phyloP scores from a whole-genome alignment of 2,329 filamentous ascomycete genomes.

The Niveomyces coronatus region DNA sequence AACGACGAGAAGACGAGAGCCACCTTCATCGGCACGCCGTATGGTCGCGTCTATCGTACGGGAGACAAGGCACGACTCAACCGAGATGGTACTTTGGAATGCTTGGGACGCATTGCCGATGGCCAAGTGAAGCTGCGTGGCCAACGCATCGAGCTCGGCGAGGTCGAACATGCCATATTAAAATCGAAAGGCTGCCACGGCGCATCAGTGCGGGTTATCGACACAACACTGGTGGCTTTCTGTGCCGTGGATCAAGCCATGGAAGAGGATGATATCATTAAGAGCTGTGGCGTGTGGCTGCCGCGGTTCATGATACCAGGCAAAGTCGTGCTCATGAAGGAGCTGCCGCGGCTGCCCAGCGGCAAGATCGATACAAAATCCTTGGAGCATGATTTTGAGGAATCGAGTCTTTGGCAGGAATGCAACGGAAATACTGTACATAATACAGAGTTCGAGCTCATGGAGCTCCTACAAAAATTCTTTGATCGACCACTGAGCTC shows the following conservation, averaged over 20 bases:
- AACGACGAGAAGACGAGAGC: constrained; percentile 61
- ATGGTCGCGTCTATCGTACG: constrained; percentile 69
- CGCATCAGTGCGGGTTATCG: constrained; percentile 56
- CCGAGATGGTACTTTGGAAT: constrained; percentile 63
- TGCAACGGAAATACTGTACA: background rate
- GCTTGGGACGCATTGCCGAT: constrained; percentile 65
- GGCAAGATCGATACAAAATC: constrained; percentile 70
- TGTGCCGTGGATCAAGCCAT: constrained; percentile 42
- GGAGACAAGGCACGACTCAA: constrained; percentile 71
- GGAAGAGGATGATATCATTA: constrained; percentile 34
- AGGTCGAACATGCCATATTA: constrained; percentile 61
- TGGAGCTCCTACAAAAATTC: constrained; percentile 28
- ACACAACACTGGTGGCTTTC: constrained; percentile 63
- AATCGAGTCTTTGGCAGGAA: constrained; percentile 7
- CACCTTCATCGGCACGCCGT: constrained; percentile 59
- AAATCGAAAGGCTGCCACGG: constrained; percentile 51
- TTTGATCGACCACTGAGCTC: constrained; percentile 11
- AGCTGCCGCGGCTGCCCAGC: constrained; percentile 67
- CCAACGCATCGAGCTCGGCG: constrained; percentile 71
- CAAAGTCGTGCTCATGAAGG: constrained; percentile 53
- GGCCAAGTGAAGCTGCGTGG: constrained; percentile 83
- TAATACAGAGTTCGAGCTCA: background rate
- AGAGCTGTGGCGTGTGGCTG: constrained; percentile 62
- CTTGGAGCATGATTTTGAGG: constrained; percentile 42
- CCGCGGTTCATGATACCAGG: constrained; percentile 75